Evolutionary conservation across 202 grass and related monocot genomes (phyloP).

Genomic region (Cymbopogon flexuosus): DNA sequence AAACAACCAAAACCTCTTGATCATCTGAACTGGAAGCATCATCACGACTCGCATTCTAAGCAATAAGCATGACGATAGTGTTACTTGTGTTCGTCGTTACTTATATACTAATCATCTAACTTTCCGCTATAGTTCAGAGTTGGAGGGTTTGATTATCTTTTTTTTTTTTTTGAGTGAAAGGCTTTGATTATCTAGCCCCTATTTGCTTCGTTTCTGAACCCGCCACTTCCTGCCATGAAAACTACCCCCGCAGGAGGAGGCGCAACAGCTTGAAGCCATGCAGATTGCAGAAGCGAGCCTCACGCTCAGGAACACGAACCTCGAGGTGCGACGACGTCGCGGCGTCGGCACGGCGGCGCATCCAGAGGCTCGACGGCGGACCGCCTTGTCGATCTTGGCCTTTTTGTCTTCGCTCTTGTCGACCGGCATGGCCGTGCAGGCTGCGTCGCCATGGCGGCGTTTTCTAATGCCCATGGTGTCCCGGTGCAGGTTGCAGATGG

Average conservation of each 20-base stretch:
- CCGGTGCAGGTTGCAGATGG: not conserved
- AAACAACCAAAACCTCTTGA: no score
- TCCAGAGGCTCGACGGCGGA: slow-evolving; percentile 19
- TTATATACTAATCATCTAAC: not conserved
- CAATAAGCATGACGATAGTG: not conserved
- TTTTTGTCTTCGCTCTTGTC: slow-evolving; percentile 27
- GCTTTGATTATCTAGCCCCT: not conserved
- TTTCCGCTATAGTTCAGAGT: not conserved
- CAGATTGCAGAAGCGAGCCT: not conserved
- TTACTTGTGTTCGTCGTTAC: not conserved
- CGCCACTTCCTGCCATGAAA: not conserved
- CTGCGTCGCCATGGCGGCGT: not conserved
- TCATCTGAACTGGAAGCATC: not conserved
- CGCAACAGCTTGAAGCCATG: not conserved
- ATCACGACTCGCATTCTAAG: not conserved
- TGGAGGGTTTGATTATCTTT: no score
- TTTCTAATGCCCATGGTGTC: slow-evolving; percentile 25
- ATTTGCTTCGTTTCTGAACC: not conserved
- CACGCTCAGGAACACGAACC: not conserved
- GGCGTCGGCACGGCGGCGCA: not conserved
- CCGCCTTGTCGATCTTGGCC: slow-evolving; percentile 35
- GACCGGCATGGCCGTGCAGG: not conserved
- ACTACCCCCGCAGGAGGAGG: not conserved
- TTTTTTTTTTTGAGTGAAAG: no score
- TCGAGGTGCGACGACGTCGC: not conserved